These are phyloP conservation scores for Hirschioporus abietinus DNA, from an alignment of 768 basidiomycete genomes.

Conservation along the genomic window DNA sequence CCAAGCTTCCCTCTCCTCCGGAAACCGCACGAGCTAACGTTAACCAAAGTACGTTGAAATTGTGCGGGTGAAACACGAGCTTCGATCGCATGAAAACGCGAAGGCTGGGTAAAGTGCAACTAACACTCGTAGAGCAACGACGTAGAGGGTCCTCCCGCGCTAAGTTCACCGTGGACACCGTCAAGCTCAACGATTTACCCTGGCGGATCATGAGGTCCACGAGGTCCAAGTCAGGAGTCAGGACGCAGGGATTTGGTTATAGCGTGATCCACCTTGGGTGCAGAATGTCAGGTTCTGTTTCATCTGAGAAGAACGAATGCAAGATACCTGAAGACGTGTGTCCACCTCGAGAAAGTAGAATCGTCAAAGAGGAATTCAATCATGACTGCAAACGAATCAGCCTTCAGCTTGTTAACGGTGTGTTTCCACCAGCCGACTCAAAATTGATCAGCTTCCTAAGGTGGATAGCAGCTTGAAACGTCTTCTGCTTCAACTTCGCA, in stretches of 20 bases:
- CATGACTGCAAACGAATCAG: slow-evolving; percentile 37
- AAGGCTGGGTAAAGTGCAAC: background rate
- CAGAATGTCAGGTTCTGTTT: slow-evolving; percentile 7
- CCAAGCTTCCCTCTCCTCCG: slow-evolving; percentile 36
- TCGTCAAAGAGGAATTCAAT: slow-evolving; percentile 64
- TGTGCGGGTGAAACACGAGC: slow-evolving; percentile 52
- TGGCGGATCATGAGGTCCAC: slow-evolving; percentile 62
- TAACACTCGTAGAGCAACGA: background rate
- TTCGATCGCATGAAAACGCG: slow-evolving; percentile 42
- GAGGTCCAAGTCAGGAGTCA: slow-evolving; percentile 50
- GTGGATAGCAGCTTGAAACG: slow-evolving; percentile 49
- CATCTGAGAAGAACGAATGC: background rate
- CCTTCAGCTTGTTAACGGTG: too few relatives aligned
- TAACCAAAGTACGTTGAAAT: slow-evolving; percentile 55
- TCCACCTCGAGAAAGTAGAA: slow-evolving; percentile 73
- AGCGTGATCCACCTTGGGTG: slow-evolving; percentile 55
- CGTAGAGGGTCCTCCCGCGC: background rate
- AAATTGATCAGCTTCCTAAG: slow-evolving; percentile 48
- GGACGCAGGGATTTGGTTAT: slow-evolving; percentile 54
- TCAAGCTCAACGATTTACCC: slow-evolving; percentile 36
- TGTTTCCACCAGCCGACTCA: slow-evolving; percentile 47
- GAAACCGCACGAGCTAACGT: slow-evolving; percentile 48
- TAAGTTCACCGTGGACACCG: slow-evolving; percentile 9
- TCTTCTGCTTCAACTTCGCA: slow-evolving; percentile 35
- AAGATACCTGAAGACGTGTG: slow-evolving; percentile 49